Evolutionary conservation across 202 grass and related monocot genomes (phyloP).

Genomic region (Zizania palustris): DNA sequence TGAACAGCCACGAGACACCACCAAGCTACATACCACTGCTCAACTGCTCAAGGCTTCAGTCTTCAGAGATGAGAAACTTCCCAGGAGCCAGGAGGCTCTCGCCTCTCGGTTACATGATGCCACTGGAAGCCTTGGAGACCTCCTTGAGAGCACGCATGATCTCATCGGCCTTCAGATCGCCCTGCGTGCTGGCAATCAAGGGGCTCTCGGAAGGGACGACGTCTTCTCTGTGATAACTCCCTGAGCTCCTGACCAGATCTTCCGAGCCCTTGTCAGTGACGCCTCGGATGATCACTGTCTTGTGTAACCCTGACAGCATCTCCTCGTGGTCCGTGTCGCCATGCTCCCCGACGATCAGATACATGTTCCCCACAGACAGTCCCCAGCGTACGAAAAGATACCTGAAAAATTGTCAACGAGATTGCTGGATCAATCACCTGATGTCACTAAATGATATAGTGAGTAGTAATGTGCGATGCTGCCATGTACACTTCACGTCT

Average conservation of each 20-base stretch:
- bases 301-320: conserved; percentile 78
- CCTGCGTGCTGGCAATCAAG: conserved; percentile 44
- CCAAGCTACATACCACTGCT: neutral
- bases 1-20: conserved; percentile 20
- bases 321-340: conserved; percentile 84
- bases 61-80: neutral
- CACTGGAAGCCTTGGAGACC: conserved; percentile 62
- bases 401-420: conserved; percentile 32
- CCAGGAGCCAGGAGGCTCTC: conserved; percentile 22
- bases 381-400: conserved; percentile 95
- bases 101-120: conserved; percentile 49
- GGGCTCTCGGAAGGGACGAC: conserved; percentile 70
- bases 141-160: conserved; percentile 83
- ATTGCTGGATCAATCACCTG: neutral
- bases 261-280: conserved; percentile 82
- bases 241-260: conserved; percentile 59
- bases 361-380: conserved; percentile 79
- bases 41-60: neutral
- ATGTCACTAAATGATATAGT: conserved; percentile 10
- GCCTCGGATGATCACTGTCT: conserved; percentile 78
- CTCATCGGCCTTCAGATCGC: conserved; percentile 54
- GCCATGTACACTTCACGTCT: conserved; percentile 22
- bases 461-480: neutral
- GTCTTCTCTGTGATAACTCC: conserved; percentile 80
- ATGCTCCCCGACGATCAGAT: conserved; percentile 67